Evolutionary conservation across 176 grass and related monocot genomes (phyloP), one percentile per base, ranked within the genome.

Genomic region (bread wheat (Triticum aestivum)): DNA sequence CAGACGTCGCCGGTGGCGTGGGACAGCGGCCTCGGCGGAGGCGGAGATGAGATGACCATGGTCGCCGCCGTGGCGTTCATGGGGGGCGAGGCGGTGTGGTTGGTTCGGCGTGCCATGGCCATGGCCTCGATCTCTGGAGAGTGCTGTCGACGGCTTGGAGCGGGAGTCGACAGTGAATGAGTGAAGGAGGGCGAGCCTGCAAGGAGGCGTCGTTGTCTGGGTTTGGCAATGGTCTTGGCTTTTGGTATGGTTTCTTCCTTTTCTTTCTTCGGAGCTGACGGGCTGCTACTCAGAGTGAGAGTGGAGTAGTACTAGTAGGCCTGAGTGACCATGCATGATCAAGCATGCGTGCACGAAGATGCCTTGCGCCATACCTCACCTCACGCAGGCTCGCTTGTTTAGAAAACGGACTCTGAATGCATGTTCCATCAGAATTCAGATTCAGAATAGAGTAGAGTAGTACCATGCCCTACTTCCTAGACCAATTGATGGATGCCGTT

Each of bases 41-140:
- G 72, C 83, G 81, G 78, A 15, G 90, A 27, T 26, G 88, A 17
- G 41, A 75, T 11, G 85, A 71, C 41, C 58, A 64, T 47, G 44
- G 54, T 30, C 51, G 11, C 72, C 62, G 71, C 9, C 3, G 88
- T 63, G 61, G 29, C 52, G 84, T 65, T 83, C 73, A 12, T 24
- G 44, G 52, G 33, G 30, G 37, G 52, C 32, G 75, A 58, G 18
- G 61, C 44, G 64, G 90, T 88, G 90, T 88, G 85, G 90, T 92
- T 92, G 51, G 27, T 8, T 30, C 44, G 77, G 86, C 71, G 87
- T 14, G 78, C 17, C 82, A 88, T 90, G 52, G 79, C 42, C 47
- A 9, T 37, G 35, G 5, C 1, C 44, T 35, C 26, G 73, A 18
- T 74, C 29, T 82, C 21, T 21, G 42, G 15, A 38, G 44, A 44